phyloP scores from a whole-genome alignment of 1,284 basidiomycete genomes.

The Tranzscheliella williamsii region DNA sequence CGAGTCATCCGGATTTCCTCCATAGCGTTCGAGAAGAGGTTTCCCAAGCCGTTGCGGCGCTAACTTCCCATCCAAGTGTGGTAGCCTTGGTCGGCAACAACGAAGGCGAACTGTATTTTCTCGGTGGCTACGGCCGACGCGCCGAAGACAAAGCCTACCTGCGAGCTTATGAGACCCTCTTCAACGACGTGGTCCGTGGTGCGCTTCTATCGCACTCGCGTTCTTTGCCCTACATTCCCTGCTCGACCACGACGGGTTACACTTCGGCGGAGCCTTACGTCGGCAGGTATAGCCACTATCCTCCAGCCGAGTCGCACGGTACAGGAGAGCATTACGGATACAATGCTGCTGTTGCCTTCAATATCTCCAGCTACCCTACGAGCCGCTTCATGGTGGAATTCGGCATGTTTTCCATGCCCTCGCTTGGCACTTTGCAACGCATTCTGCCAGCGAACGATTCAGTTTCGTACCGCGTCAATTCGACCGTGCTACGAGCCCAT shows the following conservation, averaged over 20 bases:
- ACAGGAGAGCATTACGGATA: slow-evolving; percentile 64
- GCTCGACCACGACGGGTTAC: slow-evolving; percentile 67
- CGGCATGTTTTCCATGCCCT: slow-evolving; percentile 71
- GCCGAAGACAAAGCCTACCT: slow-evolving; percentile 15
- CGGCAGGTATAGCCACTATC: slow-evolving; percentile 66
- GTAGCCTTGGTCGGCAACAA: slow-evolving; percentile 40
- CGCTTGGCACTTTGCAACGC: slow-evolving; percentile 70
- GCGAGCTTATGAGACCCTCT: slow-evolving; percentile 30
- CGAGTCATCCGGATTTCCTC: slow-evolving; percentile 66
- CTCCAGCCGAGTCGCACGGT: slow-evolving; percentile 67
- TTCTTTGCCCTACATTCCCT: slow-evolving; percentile 70
- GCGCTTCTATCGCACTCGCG: slow-evolving; percentile 66
- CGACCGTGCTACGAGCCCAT: slow-evolving; percentile 67
- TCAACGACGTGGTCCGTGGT: slow-evolving; percentile 66
- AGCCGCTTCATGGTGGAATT: slow-evolving; percentile 71
- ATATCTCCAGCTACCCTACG: slow-evolving; percentile 68
- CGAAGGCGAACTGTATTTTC: slow-evolving; percentile 41
- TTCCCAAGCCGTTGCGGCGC: slow-evolving; percentile 67
- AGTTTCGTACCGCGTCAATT: slow-evolving; percentile 69
- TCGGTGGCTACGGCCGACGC: slow-evolving; percentile 9
- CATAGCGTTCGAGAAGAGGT: slow-evolving; percentile 68
- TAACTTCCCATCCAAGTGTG: slow-evolving; percentile 67
- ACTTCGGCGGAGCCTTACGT: slow-evolving; percentile 68
- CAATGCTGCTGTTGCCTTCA: slow-evolving; percentile 67
- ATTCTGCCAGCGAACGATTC: slow-evolving; percentile 63